Conservation (phyloP, 768 basidiomycete species). For the Tulasnella sp. region DNA sequence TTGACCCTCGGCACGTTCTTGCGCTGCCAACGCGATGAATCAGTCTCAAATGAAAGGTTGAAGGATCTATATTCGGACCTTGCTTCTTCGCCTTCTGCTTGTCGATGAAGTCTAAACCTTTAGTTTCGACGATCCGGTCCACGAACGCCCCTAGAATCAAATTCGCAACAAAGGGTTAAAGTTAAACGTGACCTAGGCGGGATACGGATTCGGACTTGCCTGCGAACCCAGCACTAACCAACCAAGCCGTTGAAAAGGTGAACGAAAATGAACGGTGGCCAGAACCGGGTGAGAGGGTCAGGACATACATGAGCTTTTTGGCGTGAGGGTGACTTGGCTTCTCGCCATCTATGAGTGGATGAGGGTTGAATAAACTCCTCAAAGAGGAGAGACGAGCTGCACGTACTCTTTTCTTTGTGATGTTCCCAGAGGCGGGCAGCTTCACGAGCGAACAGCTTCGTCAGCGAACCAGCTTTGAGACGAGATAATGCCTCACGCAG, state of each 20-base stretch:
- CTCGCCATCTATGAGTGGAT: slow-evolving; percentile 19
- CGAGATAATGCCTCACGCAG: neutral
- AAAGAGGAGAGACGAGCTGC: neutral
- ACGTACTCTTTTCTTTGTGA: slow-evolving; percentile 3
- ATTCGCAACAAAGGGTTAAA: neutral
- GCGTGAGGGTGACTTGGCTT: neutral
- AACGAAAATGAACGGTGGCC: neutral
- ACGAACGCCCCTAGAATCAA: slow-evolving; percentile 9
- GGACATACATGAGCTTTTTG: slow-evolving; percentile 22
- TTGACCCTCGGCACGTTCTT: neutral
- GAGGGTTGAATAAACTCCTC: neutral
- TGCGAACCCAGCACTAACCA: slow-evolving; percentile 23
- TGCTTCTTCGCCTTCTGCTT: slow-evolving; percentile 28
- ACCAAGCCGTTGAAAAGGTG: neutral
- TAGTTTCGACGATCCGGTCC: slow-evolving; percentile 27
- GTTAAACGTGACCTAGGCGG: neutral
- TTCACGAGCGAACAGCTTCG: neutral
- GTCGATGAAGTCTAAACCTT: slow-evolving; percentile 26
- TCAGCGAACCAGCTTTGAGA: neutral
- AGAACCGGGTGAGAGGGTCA: neutral
- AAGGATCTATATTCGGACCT: neutral
- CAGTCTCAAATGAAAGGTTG: neutral
- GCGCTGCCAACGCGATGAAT: neutral
- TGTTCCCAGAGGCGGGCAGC: slow-evolving; percentile 21
- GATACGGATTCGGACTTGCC: neutral